Conservation (phyloP, 2,329 filamentous ascomycete species). For the Ascochyta viciae-villosae region DNA sequence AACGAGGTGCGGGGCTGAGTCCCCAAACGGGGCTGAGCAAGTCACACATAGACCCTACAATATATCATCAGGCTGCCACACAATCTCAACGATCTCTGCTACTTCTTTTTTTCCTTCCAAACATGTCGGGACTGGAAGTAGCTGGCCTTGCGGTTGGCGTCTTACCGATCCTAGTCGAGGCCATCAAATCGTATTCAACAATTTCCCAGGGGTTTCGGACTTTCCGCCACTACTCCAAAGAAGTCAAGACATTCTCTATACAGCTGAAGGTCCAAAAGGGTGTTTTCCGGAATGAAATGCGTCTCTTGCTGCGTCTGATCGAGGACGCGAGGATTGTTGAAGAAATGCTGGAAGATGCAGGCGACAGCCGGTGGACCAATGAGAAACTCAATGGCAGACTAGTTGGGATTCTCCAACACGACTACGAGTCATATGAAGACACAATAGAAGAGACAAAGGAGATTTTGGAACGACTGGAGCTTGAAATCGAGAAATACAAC, state of each 20-base stretch:
- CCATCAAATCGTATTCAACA: conserved; percentile 26
- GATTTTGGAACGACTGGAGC: no score
- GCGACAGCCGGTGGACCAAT: conserved; percentile 22
- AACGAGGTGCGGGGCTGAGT: no score
- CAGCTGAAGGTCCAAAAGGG: conserved; percentile 24
- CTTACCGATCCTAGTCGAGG: conserved; percentile 32
- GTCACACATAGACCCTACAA: neutral
- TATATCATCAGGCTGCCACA: neutral
- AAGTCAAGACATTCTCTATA: conserved; percentile 22
- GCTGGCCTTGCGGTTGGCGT: conserved; percentile 32
- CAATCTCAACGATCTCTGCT: neutral
- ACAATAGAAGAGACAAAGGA: conserved; percentile 22
- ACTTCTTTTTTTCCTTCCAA: neutral
- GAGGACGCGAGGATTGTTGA: conserved; percentile 23
- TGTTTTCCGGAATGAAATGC: conserved; percentile 34
- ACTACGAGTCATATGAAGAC: conserved; percentile 4
- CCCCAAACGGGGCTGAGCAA: neutral
- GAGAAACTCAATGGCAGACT: conserved; percentile 19
- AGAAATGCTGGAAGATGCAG: conserved; percentile 27
- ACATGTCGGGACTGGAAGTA: conserved; percentile 30
- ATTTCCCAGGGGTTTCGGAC: conserved; percentile 19
- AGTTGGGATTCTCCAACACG: no score
- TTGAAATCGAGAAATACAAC: no score
- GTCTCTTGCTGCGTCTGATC: conserved; percentile 24
- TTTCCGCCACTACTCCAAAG: conserved; percentile 28